Evolutionary conservation across 805 yeast genomes (phyloP), one percentile per base, ranked within the genome.

Genomic region (Lipomyces lipofer): DNA sequence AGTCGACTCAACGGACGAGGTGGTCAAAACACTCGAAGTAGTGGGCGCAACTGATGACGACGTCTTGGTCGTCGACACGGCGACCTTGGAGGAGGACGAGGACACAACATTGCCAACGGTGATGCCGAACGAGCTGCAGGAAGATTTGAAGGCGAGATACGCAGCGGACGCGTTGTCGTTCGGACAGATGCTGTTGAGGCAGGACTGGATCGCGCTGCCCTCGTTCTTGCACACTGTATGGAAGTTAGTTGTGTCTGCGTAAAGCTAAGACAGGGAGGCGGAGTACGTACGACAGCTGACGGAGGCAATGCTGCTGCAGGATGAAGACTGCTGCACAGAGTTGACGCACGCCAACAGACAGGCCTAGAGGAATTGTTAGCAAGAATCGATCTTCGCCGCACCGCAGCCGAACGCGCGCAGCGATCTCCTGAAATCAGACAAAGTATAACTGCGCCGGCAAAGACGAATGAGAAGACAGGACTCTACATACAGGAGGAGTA

Each of bases 291-390:
- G 27, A 76, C 96, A 89, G 40, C 73, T 65, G 62, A 88, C 75
- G 66, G 86, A 82, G 69, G 79, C 80, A 69, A 88, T 70, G 53
- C 83, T 75, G 55, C 73, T 63, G 72, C 94, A 86, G 44, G 73
- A 56, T 13, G 83, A 77, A 4, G 64, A 58, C 69, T 79, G 79
- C 59, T 78, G 75, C 52, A 86, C 91, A 66, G 81, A 78, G 53
- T 88, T 79, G 55, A 87, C 92, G 80, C 96, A 89, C 38, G 96
- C 95, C 70, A 90, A 77, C 63, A 90, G 74, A 77, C 96, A 90
- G 35, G 97, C 60, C 59, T 56, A 35, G 15, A 22, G 25, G 17
- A n/a, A 17, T 7, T 12, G 22, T 15, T 44, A 43, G 47, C 47
- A 43, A 24, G 29, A 17, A 15, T 27, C 19, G 33, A 22, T 17